Base-by-base conservation (phyloP, 2,329 filamentous ascomycete species). In the Aureobasidium leucospermi region DNA sequence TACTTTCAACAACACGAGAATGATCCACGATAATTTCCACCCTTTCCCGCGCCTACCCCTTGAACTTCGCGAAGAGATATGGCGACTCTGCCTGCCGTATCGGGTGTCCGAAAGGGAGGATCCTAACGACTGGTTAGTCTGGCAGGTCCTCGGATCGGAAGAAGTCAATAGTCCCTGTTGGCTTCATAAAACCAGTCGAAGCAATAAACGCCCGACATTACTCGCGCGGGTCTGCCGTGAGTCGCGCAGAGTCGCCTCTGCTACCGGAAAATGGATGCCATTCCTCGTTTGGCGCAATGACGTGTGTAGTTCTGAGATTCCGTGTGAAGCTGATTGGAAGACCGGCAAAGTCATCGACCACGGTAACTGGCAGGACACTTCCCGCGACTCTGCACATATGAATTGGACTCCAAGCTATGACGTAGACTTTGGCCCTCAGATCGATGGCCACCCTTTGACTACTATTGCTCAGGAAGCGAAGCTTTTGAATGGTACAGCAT, bases 61-160 rank as follows among this genome's bases (percentile, higher is more conserved):
- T 47, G 62, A 64, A 39, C 42, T 63, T 36, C 62, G 61, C 15
- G 53, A 61, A 42, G 48, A 59, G 29, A 64, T 63, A 32, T 64
- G 62, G 62, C 43, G 55, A 34, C 32, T 45, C 58, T 64, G 61
- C 41, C 53, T 64, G 10, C 62, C 62, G 19, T 34, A 63, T 55
- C 53, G 62, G 32, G n/a, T n/a, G n/a, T n/a, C n/a, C n/a, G n/a
- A n/a, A n/a, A n/a, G n/a, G n/a, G n/a, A n/a, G n/a, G n/a, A n/a
- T n/a, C n/a, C n/a, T n/a, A n/a, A n/a, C n/a, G n/a, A n/a, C n/a
- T n/a, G n/a, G n/a, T n/a, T n/a, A n/a, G n/a, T n/a, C n/a, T n/a
- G n/a, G n/a, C 42, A 39, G 3, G 31, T 15, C 9, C 10, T 13
- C 45, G 41, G 47, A 42, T 6, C 0, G 8, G 34, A 47, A 23